A percentile compares a stretch with the other conserved stretches of the same genome.
Conservation (phyloP, 495 filamentous ascomycete species). For the Symbiotaphrina buchneri region DNA sequence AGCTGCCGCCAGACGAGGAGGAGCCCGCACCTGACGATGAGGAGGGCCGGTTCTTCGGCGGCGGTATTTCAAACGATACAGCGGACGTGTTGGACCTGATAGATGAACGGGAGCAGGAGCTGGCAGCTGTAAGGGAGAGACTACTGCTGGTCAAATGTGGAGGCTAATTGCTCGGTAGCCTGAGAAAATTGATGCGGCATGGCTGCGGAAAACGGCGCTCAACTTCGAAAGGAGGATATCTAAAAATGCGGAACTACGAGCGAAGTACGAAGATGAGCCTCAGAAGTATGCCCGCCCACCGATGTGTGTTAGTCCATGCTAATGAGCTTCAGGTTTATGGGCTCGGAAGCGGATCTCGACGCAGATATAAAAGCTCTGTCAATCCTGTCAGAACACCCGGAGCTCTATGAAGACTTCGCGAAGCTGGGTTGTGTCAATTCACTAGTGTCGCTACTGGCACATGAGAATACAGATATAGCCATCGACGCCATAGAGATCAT, state of each 20-base stretch:
- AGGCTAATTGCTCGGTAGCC: constrained; percentile 14
- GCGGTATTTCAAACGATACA: constrained; percentile 63
- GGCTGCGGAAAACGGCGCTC: constrained; percentile 62
- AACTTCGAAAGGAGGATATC: constrained; percentile 81
- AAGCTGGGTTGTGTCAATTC: constrained; percentile 54
- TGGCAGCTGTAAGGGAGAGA: constrained; percentile 16
- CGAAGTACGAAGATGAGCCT: constrained; percentile 68
- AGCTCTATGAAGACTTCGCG: constrained; percentile 66
- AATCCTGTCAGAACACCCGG: constrained; percentile 69
- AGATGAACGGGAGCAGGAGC: constrained; percentile 38
- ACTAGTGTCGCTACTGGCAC: constrained; percentile 61
- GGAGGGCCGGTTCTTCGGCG: constrained; percentile 87
- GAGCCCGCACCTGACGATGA: constrained; percentile 53
- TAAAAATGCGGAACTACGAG: constrained; percentile 81
- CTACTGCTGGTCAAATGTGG: not conserved
- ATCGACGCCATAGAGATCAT: constrained; percentile 84
- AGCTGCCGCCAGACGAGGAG: constrained; percentile 39
- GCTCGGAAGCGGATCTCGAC: constrained; percentile 80
- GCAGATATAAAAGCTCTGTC: constrained; percentile 72
- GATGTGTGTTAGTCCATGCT: not conserved
- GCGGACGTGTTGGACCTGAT: constrained; percentile 81
- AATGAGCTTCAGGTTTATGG: constrained; percentile 34
- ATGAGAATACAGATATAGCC: constrained; percentile 95
- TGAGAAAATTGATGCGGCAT: constrained; percentile 64
- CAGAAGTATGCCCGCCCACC: constrained; percentile 37